Evolutionary conservation across 495 filamentous ascomycete genomes (phyloP).

Genomic region (Xanthoparmelia taractica): DNA sequence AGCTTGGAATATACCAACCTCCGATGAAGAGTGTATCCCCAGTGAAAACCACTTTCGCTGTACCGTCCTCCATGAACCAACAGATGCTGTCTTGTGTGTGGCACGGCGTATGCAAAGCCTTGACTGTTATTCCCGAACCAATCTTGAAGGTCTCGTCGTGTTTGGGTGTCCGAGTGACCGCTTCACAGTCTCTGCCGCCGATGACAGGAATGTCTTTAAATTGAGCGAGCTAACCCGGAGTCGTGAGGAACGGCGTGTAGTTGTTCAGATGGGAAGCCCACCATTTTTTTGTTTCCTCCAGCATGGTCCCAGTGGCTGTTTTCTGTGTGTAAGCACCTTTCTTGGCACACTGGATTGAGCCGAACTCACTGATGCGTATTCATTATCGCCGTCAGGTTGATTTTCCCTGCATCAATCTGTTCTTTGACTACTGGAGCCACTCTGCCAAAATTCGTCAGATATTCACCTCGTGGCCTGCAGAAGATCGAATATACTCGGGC

Average conservation of each 20-base stretch:
- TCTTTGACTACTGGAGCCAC: slow-evolving; percentile 73
- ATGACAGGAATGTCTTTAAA: slow-evolving; percentile 64
- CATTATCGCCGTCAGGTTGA: slow-evolving; percentile 80
- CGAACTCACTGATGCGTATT: slow-evolving; percentile 88
- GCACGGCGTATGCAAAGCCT: slow-evolving; percentile 88
- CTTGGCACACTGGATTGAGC: background rate
- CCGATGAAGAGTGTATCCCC: slow-evolving; percentile 95
- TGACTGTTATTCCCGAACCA: slow-evolving; percentile 72
- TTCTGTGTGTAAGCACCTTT: slow-evolving; percentile 7
- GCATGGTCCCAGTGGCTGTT: slow-evolving; percentile 88
- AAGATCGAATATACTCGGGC: slow-evolving; percentile 57
- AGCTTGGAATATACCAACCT: slow-evolving; percentile 43
- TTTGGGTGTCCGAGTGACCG: slow-evolving; percentile 63
- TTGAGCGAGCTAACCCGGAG: slow-evolving; percentile 51
- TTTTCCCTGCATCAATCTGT: slow-evolving; percentile 59
- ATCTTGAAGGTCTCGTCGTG: slow-evolving; percentile 76
- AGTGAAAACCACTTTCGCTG: slow-evolving; percentile 81
- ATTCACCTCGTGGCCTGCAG: background rate
- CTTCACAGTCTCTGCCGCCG: slow-evolving; percentile 79
- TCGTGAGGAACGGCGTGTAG: slow-evolving; percentile 10
- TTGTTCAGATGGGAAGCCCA: slow-evolving; percentile 30
- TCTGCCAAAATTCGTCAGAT: slow-evolving; percentile 37
- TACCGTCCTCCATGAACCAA: slow-evolving; percentile 74
- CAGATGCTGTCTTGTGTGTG: slow-evolving; percentile 98
- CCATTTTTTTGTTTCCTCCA: slow-evolving; percentile 79